Conservation (phyloP, 176 grass and related monocot genomes). For the Phoenix dactylifera region DNA sequence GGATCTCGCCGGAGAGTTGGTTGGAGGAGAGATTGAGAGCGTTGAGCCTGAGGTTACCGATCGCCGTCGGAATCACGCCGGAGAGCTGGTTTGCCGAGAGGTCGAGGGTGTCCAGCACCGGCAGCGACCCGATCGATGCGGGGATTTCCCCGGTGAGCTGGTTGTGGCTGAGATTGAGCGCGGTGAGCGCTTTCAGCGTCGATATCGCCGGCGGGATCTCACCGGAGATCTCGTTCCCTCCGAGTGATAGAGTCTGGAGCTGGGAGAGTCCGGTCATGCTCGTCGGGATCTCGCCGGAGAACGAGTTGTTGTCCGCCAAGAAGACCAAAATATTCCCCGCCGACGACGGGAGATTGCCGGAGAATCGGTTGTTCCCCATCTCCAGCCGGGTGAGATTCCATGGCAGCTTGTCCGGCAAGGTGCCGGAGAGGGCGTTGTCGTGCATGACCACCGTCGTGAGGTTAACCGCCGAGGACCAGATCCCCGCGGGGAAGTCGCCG, state of each 20-base stretch:
- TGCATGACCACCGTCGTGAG: constrained; percentile 8
- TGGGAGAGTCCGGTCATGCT: constrained; percentile 24
- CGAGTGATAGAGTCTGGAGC: constrained; percentile 33
- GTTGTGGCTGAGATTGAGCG: constrained; percentile 48
- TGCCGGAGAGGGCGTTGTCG: constrained; percentile 42
- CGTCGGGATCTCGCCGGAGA: constrained; percentile 40
- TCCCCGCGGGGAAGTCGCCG: constrained; percentile 38
- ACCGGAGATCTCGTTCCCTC: constrained; percentile 42
- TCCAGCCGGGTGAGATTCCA: constrained; percentile 17
- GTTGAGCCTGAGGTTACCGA: constrained; percentile 23
- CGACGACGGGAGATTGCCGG: constrained; percentile 30
- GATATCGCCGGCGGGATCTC: constrained; percentile 36
- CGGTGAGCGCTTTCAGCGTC: constrained; percentile 7
- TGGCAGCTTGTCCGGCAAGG: constrained; percentile 28
- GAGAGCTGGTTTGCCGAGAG: constrained; percentile 68
- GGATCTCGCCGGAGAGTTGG: constrained; percentile 51
- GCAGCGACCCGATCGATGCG: constrained; percentile 31
- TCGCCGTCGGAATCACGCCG: constrained; percentile 39
- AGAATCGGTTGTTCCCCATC: constrained; percentile 42
- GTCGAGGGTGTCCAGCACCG: constrained; percentile 43
- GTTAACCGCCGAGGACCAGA: constrained; percentile 31
- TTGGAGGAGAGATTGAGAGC: constrained; percentile 79
- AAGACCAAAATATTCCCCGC: constrained; percentile 15
- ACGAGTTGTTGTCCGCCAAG: constrained; percentile 36
- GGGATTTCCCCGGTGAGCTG: constrained; percentile 48